phyloP scores from a whole-genome alignment of 495 filamentous ascomycete genomes.

The Daldinia vernicosa region DNA sequence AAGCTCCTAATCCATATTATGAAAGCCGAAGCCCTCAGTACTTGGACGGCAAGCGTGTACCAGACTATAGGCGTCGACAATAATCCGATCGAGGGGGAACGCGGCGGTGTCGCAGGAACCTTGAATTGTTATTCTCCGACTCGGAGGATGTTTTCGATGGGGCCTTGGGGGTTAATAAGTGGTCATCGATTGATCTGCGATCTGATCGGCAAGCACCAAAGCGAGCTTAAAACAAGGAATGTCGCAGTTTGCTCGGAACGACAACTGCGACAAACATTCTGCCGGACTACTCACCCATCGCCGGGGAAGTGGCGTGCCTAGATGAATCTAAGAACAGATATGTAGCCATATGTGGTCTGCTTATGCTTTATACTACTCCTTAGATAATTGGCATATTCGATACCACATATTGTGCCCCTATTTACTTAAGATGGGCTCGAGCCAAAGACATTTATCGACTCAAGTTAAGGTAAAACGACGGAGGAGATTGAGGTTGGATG shows the following conservation, averaged over 20 bases:
- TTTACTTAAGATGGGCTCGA: neutral
- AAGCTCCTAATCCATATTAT: conserved; percentile 53
- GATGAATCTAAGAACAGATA: neutral
- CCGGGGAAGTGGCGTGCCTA: neutral
- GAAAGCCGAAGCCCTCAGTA: conserved; percentile 53
- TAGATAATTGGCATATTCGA: neutral
- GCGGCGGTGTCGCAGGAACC: neutral
- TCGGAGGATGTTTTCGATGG: conserved; percentile 15
- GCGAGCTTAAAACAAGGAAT: conserved; percentile 15
- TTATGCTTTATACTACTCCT: conserved; percentile 12
- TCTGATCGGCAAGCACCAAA: conserved; percentile 27
- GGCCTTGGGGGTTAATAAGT: conserved; percentile 19
- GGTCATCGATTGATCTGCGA: conserved; percentile 22
- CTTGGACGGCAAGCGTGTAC: conserved; percentile 54
- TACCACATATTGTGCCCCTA: neutral
- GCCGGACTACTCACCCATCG: neutral
- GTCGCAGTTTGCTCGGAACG: conserved; percentile 6
- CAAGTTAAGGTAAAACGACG: neutral
- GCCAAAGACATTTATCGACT: neutral
- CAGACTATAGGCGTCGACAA: conserved; percentile 29
- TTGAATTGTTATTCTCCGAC: conserved; percentile 3
- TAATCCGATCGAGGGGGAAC: neutral
- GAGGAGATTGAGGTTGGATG: conserved; percentile 6
- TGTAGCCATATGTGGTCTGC: conserved; percentile 2
- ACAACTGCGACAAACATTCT: conserved; percentile 12